Evolutionary conservation across 139 green algal genomes (phyloP).

Genomic region (Chlamydomonas sp.): DNA sequence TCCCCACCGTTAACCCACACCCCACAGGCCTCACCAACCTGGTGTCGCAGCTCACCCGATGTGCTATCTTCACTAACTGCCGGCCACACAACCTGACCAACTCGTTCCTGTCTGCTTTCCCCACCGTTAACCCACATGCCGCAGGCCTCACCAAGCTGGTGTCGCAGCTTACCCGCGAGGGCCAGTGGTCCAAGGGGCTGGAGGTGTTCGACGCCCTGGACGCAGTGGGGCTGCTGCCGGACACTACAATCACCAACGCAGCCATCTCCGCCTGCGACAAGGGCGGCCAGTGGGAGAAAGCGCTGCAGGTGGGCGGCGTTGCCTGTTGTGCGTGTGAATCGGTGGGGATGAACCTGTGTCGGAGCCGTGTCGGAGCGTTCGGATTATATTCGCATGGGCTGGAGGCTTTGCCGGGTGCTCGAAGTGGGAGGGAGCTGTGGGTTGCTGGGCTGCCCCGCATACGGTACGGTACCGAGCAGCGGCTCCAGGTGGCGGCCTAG

Average conservation of each 20-base stretch:
- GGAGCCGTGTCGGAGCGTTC: neutral
- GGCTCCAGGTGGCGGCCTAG: too few relatives aligned
- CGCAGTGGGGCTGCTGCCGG: constrained; percentile 73
- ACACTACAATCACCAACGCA: constrained; percentile 92
- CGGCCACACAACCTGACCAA: too few relatives aligned
- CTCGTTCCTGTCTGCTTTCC: neutral
- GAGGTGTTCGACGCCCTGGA: constrained; percentile 82
- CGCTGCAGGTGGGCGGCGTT: constrained; percentile 68
- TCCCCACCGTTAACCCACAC: too few relatives aligned
- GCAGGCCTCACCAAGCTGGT: constrained; percentile 91
- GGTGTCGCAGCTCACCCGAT: too few relatives aligned
- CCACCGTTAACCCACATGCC: neutral
- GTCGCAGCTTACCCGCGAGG: constrained; percentile 84
- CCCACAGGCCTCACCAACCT: too few relatives aligned
- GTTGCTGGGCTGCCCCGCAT: too few relatives aligned
- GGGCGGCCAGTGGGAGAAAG: constrained; percentile 88
- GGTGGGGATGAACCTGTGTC: neutral
- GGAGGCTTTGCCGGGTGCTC: too few relatives aligned
- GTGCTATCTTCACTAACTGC: too few relatives aligned
- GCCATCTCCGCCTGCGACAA: constrained; percentile 92
- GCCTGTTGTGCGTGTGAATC: neutral
- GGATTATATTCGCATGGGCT: too few relatives aligned
- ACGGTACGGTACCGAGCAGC: too few relatives aligned
- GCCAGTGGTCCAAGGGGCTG: constrained; percentile 86
- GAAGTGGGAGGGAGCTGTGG: too few relatives aligned